Conservation (phyloP, 1,139 yeast genomes). For the Geotrichum cucujoidarum region DNA sequence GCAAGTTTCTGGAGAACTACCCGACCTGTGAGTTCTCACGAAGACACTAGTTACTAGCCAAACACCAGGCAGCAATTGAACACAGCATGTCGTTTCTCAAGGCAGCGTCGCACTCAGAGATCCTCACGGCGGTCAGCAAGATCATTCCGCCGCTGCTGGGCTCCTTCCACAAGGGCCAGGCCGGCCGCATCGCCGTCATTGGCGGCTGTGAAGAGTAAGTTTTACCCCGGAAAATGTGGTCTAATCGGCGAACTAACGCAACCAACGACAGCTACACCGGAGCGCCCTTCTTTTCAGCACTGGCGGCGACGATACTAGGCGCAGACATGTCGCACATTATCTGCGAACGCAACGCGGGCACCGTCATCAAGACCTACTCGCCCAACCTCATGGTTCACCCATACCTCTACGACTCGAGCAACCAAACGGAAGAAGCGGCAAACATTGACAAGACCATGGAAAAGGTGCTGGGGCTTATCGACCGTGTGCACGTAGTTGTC, state of each 20-base stretch:
- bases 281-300: constrained; percentile 88
- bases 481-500: constrained; percentile 72
- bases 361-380: constrained; percentile 77
- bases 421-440: constrained; percentile 23
- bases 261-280: constrained; percentile 76
- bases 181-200: constrained; percentile 78
- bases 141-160: constrained; percentile 75
- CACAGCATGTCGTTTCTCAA: constrained; percentile 6
- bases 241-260: neutral
- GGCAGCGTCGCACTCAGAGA: constrained; percentile 17
- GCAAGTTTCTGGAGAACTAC: too few relatives aligned
- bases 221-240: neutral
- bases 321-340: constrained; percentile 85
- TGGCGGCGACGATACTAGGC: constrained; percentile 79
- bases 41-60: too few relatives aligned
- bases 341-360: constrained; percentile 74
- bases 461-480: constrained; percentile 50
- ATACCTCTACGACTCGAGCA: constrained; percentile 45
- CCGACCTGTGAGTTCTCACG: too few relatives aligned
- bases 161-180: constrained; percentile 83
- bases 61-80: too few relatives aligned
- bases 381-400: constrained; percentile 98
- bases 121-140: constrained; percentile 39
- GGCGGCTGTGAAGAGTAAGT: constrained; percentile 85
- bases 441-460: constrained; percentile 44